Percentiles rank a stretch among this genome's conserved stretches.
Evolutionary conservation across 805 yeast genomes (phyloP).

Genomic region (Scheffersomyces coipomensis): DNA sequence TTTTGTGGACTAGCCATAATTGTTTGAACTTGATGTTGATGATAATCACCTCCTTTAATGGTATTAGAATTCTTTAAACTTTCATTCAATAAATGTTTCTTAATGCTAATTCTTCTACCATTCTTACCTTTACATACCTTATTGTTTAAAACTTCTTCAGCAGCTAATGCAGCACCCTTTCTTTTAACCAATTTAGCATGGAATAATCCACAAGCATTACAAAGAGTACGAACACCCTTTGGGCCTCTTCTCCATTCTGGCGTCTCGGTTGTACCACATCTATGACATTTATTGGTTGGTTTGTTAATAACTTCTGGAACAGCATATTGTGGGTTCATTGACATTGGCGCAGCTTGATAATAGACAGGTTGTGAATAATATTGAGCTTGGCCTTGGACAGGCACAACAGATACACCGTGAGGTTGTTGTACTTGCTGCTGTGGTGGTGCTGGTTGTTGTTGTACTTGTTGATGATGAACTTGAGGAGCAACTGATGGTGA

Average conservation of each 20-base stretch:
- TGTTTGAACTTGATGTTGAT: neutral
- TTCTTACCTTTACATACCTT: slow-evolving; percentile 45
- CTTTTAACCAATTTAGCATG: slow-evolving; percentile 50
- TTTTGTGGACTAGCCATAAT: no score
- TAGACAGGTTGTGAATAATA: slow-evolving; percentile 3
- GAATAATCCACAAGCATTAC: slow-evolving; percentile 44
- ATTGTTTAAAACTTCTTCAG: slow-evolving; percentile 42
- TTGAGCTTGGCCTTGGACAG: neutral
- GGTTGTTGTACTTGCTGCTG: slow-evolving; percentile 3
- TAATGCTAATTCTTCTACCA: slow-evolving; percentile 38
- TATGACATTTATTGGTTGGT: slow-evolving; percentile 36
- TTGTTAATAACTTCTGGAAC: slow-evolving; percentile 33
- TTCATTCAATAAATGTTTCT: slow-evolving; percentile 20
- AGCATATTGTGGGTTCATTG: slow-evolving; percentile 12
- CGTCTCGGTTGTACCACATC: slow-evolving; percentile 46
- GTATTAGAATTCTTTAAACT: slow-evolving; percentile 4
- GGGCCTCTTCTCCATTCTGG: slow-evolving; percentile 48
- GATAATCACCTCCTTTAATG: neutral
- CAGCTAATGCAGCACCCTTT: slow-evolving; percentile 54
- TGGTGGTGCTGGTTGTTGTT: slow-evolving; percentile 3
- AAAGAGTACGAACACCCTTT: slow-evolving; percentile 42
- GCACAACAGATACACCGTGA: neutral
- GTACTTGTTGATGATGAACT: neutral
- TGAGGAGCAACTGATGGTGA: neutral
- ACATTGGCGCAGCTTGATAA: slow-evolving; percentile 1